These are phyloP conservation scores for Meyerozyma guilliermondii DNA, from an alignment of 1,139 yeast genomes.

Conservation along the genomic window DNA sequence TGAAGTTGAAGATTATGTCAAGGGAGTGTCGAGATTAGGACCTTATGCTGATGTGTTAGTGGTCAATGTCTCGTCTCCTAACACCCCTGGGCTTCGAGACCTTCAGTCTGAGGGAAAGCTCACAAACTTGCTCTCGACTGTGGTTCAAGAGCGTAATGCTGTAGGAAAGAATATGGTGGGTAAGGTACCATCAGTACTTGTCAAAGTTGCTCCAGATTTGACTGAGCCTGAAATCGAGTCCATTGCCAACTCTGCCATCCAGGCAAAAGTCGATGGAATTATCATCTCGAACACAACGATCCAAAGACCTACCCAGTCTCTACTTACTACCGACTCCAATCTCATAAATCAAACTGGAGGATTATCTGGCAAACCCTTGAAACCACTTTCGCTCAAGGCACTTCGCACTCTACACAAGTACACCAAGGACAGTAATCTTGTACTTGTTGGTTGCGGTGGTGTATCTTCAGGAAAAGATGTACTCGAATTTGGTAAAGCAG, in stretches of 20 bases:
- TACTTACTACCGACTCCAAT: slow-evolving; percentile 42
- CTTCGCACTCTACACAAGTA: slow-evolving; percentile 65
- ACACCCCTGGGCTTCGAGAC: slow-evolving; percentile 90
- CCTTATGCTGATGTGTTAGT: slow-evolving; percentile 85
- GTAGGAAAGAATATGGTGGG: slow-evolving; percentile 37
- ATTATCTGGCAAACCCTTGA: slow-evolving; percentile 86
- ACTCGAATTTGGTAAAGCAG: slow-evolving; percentile 86
- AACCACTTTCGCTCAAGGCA: slow-evolving; percentile 72
- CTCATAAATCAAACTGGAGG: slow-evolving; percentile 72
- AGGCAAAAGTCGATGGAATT: slow-evolving; percentile 82
- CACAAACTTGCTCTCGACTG: slow-evolving; percentile 59
- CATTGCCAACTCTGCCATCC: slow-evolving; percentile 76
- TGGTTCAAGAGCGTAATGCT: slow-evolving; percentile 53
- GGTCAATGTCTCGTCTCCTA: slow-evolving; percentile 92
- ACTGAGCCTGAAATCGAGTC: slow-evolving; percentile 75
- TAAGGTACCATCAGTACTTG: slow-evolving; percentile 68
- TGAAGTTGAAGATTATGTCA: slow-evolving; percentile 77
- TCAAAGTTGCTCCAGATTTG: slow-evolving; percentile 91
- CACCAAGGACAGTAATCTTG: slow-evolving; percentile 66
- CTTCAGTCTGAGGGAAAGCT: slow-evolving; percentile 76
- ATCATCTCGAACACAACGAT: slow-evolving; percentile 90
- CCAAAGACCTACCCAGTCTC: slow-evolving; percentile 55
- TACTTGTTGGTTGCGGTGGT: slow-evolving; percentile 93
- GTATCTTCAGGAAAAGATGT: slow-evolving; percentile 82
- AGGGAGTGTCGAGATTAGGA: slow-evolving; percentile 79